Conservation (phyloP, 1,284 basidiomycete species). For the Heliocybe sulcata region DNA sequence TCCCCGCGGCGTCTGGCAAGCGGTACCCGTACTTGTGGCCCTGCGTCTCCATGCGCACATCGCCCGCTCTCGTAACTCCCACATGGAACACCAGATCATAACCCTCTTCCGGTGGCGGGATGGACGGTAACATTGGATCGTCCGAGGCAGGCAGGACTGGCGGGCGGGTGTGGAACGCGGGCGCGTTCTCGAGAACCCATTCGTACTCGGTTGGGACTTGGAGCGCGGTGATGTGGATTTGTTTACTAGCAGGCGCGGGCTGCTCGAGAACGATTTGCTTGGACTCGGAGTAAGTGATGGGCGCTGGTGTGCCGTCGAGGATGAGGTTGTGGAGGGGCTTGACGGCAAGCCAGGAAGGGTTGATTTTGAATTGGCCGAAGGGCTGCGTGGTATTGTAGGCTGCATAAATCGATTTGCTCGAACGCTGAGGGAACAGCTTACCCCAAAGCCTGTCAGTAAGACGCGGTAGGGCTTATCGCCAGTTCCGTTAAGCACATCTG, state of each 20-base stretch:
- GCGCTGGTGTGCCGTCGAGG: slow-evolving; percentile 32
- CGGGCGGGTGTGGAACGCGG: slow-evolving; percentile 54
- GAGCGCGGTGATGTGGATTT: slow-evolving; percentile 55
- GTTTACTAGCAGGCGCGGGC: slow-evolving; percentile 13
- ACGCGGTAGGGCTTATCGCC: slow-evolving; percentile 7
- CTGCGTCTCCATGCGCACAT: slow-evolving; percentile 57
- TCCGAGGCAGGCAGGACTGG: slow-evolving; percentile 41
- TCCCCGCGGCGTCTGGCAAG: slow-evolving; percentile 59
- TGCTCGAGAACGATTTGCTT: slow-evolving; percentile 12
- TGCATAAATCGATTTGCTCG: neutral
- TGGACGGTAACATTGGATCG: slow-evolving; percentile 23
- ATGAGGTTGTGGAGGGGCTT: slow-evolving; percentile 45
- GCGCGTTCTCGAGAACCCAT: slow-evolving; percentile 48
- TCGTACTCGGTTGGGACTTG: slow-evolving; percentile 58
- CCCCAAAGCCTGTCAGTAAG: neutral
- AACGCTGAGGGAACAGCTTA: neutral
- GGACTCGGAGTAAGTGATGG: neutral
- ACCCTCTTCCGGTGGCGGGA: slow-evolving; percentile 43
- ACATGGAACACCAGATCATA: slow-evolving; percentile 73
- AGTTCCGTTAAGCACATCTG: slow-evolving; percentile 7
- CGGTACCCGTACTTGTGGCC: slow-evolving; percentile 66
- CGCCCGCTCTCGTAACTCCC: slow-evolving; percentile 60
- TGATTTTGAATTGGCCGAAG: slow-evolving; percentile 43
- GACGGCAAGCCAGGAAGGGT: slow-evolving; percentile 61
- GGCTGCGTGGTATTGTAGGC: slow-evolving; percentile 43